These are phyloP conservation scores for Morella rubra DNA, from an alignment of 306 rosid species.

Conservation along the genomic window DNA sequence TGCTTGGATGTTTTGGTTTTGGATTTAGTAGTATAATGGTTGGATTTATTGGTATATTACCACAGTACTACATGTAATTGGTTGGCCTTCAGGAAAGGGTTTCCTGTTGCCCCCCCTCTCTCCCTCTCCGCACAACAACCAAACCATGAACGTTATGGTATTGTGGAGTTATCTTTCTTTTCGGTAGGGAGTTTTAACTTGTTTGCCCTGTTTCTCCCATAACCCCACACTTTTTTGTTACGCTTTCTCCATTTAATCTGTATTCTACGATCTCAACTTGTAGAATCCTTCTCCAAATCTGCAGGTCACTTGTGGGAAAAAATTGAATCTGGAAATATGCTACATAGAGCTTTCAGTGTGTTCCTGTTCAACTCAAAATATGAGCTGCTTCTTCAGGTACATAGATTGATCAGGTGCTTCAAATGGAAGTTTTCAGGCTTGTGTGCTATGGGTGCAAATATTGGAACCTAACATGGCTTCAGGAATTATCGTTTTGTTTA, in stretches of 20 bases:
- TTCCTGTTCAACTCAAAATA: slow-evolving; percentile 88
- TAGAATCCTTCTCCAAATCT: slow-evolving; percentile 13
- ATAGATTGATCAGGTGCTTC: slow-evolving; percentile 14
- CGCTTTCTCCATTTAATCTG: background rate
- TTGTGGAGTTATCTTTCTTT: too few species aligned
- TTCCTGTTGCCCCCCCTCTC: too few species aligned
- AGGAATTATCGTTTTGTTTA: background rate
- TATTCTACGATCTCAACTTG: background rate
- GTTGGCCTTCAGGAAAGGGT: too few species aligned
- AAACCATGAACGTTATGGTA: too few species aligned
- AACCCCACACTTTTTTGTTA: background rate
- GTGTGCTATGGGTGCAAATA: background rate
- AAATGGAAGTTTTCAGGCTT: slow-evolving; percentile 8
- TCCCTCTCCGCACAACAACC: background rate
- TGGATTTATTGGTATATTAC: too few species aligned
- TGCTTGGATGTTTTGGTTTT: too few species aligned
- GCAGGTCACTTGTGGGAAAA: slow-evolving; percentile 97
- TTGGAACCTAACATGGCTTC: slow-evolving; percentile 3
- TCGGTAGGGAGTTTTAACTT: background rate
- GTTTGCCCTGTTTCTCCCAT: background rate
- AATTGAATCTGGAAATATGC: slow-evolving; percentile 80
- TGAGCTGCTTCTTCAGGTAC: slow-evolving; percentile 96
- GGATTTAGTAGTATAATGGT: too few species aligned
- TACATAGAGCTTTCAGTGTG: slow-evolving; percentile 96
- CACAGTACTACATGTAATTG: too few species aligned